A percentile compares a stretch with the other conserved stretches of the same genome.
These are phyloP conservation scores for Fraxinus nigra DNA, from an alignment of 305 asterid genomes.

Conservation along the genomic window DNA sequence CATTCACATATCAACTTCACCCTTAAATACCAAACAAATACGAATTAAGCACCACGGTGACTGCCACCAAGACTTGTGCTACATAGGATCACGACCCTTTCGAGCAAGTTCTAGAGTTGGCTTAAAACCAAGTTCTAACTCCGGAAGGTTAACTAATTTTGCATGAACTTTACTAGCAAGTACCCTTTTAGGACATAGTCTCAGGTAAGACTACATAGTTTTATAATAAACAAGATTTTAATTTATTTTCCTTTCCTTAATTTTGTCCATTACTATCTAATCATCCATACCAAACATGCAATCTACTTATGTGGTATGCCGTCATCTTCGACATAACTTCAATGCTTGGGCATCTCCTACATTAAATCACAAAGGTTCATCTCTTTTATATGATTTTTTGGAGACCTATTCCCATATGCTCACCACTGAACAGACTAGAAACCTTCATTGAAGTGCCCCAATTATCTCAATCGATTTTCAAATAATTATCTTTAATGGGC, in stretches of 20 bases:
- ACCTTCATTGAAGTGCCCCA: neutral
- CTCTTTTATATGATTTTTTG: neutral
- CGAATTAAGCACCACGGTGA: neutral
- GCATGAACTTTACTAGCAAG: neutral
- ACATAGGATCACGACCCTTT: neutral
- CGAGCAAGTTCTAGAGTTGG: neutral
- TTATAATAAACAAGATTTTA: neutral
- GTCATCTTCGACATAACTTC: neutral
- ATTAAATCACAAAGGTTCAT: neutral
- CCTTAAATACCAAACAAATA: neutral
- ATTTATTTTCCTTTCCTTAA: neutral
- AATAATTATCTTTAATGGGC: neutral
- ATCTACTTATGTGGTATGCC: neutral
- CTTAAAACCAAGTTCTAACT: neutral
- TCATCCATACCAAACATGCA: neutral
- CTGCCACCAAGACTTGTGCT: neutral
- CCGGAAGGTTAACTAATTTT: neutral
- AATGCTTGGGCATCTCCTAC: neutral
- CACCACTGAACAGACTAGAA: neutral
- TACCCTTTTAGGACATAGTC: neutral
- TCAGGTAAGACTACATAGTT: neutral
- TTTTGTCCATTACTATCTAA: neutral
- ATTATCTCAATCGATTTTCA: neutral
- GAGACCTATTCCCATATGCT: neutral
- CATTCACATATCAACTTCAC: neutral